These are phyloP conservation scores for Solioccasus polychromus DNA, from an alignment of 768 basidiomycete genomes.

Conservation along the genomic window DNA sequence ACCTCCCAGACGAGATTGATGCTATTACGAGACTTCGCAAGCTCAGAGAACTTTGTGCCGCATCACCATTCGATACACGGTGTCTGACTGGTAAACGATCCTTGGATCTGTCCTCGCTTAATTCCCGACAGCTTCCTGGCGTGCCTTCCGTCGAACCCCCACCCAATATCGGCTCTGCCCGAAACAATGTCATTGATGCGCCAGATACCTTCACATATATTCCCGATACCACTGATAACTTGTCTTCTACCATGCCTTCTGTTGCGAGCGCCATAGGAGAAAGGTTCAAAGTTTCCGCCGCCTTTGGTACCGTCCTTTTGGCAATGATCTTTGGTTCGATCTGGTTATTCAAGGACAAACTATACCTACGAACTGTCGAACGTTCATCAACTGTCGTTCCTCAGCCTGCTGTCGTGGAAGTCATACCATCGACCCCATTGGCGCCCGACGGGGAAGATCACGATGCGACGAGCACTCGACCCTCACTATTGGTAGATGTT, in stretches of 20 bases:
- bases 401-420: not conserved
- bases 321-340: constrained; percentile 22
- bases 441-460: constrained; percentile 1
- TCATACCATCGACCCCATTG: not conserved
- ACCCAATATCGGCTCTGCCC: constrained; percentile 19
- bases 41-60: constrained; percentile 38
- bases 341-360: constrained; percentile 26
- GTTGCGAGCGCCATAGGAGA: constrained; percentile 12
- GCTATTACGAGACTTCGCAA: constrained; percentile 44
- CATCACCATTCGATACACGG: constrained; percentile 43
- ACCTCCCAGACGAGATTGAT: constrained; percentile 43
- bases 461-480: not conserved
- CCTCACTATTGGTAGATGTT: not conserved
- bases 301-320: constrained; percentile 22
- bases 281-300: constrained; percentile 11
- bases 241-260: constrained; percentile 11
- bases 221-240: constrained; percentile 15
- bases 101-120: constrained; percentile 47
- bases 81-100: constrained; percentile 63
- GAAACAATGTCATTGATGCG: constrained; percentile 9
- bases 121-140: constrained; percentile 60
- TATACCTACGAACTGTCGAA: constrained; percentile 14
- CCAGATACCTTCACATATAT: constrained; percentile 15
- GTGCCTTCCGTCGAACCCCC: constrained; percentile 40
- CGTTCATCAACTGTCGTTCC: constrained; percentile 1